These are phyloP conservation scores for Raphanus hybrid DNA, from an alignment of 441 rosid species.

Conservation along the genomic window DNA sequence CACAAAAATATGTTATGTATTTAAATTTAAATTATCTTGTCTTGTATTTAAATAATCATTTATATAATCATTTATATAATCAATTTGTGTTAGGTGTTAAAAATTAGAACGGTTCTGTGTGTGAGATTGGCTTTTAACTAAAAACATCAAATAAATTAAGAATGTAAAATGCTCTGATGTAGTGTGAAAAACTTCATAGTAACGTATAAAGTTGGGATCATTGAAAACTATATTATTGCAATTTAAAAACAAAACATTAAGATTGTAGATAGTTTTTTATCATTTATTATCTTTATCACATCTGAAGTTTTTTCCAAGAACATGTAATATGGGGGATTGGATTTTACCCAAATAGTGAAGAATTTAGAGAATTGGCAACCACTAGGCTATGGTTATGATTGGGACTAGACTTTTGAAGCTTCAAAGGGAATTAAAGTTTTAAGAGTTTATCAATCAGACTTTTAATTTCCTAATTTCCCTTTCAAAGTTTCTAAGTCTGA, in stretches of 20 bases:
- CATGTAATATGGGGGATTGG: background rate
- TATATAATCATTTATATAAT: background rate
- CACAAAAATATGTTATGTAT: background rate
- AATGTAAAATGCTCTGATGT: background rate
- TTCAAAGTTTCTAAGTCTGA: background rate
- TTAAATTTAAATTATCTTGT: background rate
- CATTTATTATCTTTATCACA: background rate
- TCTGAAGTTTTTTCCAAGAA: background rate
- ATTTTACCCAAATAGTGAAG: background rate
- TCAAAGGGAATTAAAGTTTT: background rate
- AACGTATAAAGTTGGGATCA: background rate
- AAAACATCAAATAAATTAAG: background rate
- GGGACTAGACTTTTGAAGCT: background rate
- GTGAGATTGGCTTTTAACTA: background rate
- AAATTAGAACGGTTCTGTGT: background rate
- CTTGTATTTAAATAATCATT: background rate
- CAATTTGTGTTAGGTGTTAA: conserved; percentile 5
- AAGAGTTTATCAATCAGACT: background rate
- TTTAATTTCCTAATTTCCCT: background rate
- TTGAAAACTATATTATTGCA: background rate
- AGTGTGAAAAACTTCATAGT: background rate
- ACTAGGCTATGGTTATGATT: background rate
- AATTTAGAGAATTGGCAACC: background rate
- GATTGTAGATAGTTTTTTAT: background rate
- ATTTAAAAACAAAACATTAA: background rate